Conservation (phyloP, 352 stramenopile genomes). For the Pythium volutum region DNA sequence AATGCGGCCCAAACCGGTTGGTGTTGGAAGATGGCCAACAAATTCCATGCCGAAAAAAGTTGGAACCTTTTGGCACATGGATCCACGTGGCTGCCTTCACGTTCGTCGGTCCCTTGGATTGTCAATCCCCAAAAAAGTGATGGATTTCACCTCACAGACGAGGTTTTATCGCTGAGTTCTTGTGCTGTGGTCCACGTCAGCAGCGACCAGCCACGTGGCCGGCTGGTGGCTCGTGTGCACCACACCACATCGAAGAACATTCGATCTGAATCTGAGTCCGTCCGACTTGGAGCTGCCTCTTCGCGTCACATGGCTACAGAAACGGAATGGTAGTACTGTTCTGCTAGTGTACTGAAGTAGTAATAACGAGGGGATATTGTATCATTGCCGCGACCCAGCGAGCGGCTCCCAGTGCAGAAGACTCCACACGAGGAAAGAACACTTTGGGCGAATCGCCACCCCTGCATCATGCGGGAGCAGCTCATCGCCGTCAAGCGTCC, state of each 20-base stretch:
- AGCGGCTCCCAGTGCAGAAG: background rate
- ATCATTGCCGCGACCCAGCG: background rate
- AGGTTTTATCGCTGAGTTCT: conserved; percentile 10
- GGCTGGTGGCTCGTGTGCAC: conserved; percentile 2
- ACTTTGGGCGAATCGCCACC: background rate
- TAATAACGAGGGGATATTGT: background rate
- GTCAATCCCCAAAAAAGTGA: background rate
- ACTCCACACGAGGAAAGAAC: too few species aligned
- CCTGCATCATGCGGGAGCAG: conserved; percentile 4
- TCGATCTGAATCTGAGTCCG: conserved; percentile 13
- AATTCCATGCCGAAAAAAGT: conserved; percentile 1
- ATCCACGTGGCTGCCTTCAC: conserved; percentile 20
- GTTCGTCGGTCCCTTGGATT: background rate
- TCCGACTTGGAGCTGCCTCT: background rate
- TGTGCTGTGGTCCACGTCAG: conserved; percentile 14
- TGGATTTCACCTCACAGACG: conserved; percentile 7
- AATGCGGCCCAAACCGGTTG: conserved; percentile 11
- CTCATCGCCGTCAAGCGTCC: background rate
- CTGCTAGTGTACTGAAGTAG: too few species aligned
- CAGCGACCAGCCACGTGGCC: conserved; percentile 15
- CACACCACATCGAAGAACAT: conserved; percentile 21
- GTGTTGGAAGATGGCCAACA: background rate
- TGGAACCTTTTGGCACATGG: conserved; percentile 5
- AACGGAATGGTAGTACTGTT: too few species aligned
- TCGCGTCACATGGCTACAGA: background rate